These are phyloP conservation scores for Monosporascus sp. DNA, from an alignment of 2,329 filamentous ascomycete species.

Conservation along the genomic window DNA sequence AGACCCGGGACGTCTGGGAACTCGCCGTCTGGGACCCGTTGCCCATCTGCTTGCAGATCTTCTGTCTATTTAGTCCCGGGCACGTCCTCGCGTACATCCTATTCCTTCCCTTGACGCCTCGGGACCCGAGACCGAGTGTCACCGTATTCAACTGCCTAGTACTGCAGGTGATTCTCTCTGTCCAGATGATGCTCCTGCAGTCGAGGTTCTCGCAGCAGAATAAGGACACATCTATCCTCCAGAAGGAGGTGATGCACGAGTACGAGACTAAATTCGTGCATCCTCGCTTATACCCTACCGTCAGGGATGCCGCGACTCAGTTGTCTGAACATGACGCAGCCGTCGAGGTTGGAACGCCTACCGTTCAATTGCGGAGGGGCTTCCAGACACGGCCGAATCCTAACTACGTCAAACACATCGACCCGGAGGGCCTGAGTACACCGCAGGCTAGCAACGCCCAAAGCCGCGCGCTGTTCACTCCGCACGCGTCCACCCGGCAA, in stretches of 20 bases:
- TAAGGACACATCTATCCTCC: constrained; percentile 78
- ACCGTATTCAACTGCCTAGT: constrained; percentile 80
- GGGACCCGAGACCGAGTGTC: constrained; percentile 78
- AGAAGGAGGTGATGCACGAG: constrained; percentile 88
- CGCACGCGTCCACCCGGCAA: constrained; percentile 25
- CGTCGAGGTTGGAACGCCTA: constrained; percentile 48
- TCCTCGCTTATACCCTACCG: constrained; percentile 75
- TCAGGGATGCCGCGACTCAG: constrained; percentile 75
- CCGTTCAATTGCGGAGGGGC: constrained; percentile 62
- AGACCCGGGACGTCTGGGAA: constrained; percentile 87
- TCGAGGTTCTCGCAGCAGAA: constrained; percentile 74
- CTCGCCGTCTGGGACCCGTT: constrained; percentile 89
- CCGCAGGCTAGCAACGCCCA: constrained; percentile 31
- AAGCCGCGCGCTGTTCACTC: constrained; percentile 40
- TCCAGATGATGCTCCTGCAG: constrained; percentile 70
- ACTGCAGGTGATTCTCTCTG: constrained; percentile 68
- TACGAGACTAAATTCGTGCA: constrained; percentile 96
- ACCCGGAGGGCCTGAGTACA: constrained; percentile 50
- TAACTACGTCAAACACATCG: constrained; percentile 68
- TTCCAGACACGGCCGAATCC: constrained; percentile 82
- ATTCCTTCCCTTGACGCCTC: constrained; percentile 70
- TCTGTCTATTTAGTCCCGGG: constrained; percentile 88
- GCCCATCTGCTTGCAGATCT: constrained; percentile 73
- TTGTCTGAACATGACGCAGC: constrained; percentile 48
- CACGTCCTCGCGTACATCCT: constrained; percentile 90